Conservation (phyloP, 768 basidiomycete species). For the Kwoniella mangroviensis region DNA sequence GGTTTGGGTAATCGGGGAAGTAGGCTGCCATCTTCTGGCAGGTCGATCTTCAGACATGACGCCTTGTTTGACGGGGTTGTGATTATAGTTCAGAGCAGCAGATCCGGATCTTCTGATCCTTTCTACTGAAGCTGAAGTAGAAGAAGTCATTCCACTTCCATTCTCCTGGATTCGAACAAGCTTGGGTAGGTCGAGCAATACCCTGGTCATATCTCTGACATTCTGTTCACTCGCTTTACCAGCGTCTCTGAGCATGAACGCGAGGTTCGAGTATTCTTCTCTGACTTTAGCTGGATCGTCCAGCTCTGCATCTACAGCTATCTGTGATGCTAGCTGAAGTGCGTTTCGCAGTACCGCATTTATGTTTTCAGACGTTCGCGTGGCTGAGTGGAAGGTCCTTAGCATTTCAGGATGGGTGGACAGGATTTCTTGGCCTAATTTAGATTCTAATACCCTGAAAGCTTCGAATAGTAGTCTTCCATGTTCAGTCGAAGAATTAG, state of each 20-base stretch:
- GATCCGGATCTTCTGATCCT: slow-evolving; percentile 18
- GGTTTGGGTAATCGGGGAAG: slow-evolving; percentile 8
- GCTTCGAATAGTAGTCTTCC: slow-evolving; percentile 51
- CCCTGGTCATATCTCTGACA: slow-evolving; percentile 45
- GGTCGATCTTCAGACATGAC: slow-evolving; percentile 21
- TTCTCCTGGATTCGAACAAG: slow-evolving; percentile 4
- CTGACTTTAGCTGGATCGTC: slow-evolving; percentile 18
- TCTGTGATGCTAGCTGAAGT: slow-evolving; percentile 24
- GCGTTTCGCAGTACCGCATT: slow-evolving; percentile 34
- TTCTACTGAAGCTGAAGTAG: slow-evolving; percentile 11
- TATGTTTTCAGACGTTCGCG: slow-evolving; percentile 32
- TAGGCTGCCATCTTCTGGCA: slow-evolving; percentile 24
- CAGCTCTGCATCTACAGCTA: slow-evolving; percentile 28
- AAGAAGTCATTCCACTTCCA: slow-evolving; percentile 16
- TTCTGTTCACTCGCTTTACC: slow-evolving; percentile 37
- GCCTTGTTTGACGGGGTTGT: slow-evolving; percentile 19
- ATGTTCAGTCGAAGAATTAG: slow-evolving; percentile 38
- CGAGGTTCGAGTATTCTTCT: slow-evolving; percentile 27
- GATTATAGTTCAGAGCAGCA: background rate
- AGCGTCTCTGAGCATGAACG: slow-evolving; percentile 33
- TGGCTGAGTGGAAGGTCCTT: slow-evolving; percentile 30
- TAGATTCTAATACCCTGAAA: slow-evolving; percentile 39
- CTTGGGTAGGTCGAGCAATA: slow-evolving; percentile 47
- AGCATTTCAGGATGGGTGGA: slow-evolving; percentile 30
- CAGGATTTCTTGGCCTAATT: slow-evolving; percentile 32